These are phyloP conservation scores for Linum usitatissimum DNA, from an alignment of 345 rosid genomes.

Conservation along the genomic window DNA sequence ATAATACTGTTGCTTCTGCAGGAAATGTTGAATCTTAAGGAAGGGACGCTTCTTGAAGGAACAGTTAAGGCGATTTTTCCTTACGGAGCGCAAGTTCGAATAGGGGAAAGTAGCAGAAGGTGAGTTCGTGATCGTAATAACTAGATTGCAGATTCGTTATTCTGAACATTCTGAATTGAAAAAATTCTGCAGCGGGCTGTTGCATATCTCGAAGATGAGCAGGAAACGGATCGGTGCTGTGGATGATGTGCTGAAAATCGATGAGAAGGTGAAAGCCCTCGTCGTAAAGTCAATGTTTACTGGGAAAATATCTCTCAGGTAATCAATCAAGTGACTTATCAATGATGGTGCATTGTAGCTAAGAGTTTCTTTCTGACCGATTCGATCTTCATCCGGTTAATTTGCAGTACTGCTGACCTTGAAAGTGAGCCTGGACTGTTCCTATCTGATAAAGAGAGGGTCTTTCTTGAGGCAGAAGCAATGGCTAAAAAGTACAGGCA, in stretches of 20 bases:
- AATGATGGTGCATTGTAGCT: not conserved
- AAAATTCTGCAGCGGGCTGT: slow-evolving; percentile 51
- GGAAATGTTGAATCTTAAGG: slow-evolving; percentile 68
- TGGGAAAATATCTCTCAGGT: slow-evolving; percentile 85
- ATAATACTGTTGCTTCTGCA: slow-evolving; percentile 18
- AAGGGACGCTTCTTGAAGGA: slow-evolving; percentile 86
- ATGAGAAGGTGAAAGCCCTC: slow-evolving; percentile 63
- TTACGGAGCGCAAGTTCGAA: slow-evolving; percentile 81
- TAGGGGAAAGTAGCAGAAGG: slow-evolving; percentile 80
- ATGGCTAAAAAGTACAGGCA: slow-evolving; percentile 73
- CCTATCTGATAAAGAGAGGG: slow-evolving; percentile 65
- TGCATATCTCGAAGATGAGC: slow-evolving; percentile 78
- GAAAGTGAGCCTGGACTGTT: slow-evolving; percentile 87
- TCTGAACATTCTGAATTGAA: slow-evolving; percentile 4
- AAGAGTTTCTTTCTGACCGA: not conserved
- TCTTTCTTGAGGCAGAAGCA: slow-evolving; percentile 70
- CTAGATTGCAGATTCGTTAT: not conserved
- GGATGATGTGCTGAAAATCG: slow-evolving; percentile 52
- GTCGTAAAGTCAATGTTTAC: slow-evolving; percentile 67
- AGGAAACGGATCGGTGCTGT: slow-evolving; percentile 41
- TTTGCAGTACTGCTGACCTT: slow-evolving; percentile 65
- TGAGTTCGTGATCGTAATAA: slow-evolving; percentile 11
- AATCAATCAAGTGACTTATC: slow-evolving; percentile 9
- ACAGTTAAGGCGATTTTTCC: slow-evolving; percentile 63
- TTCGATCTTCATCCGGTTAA: not conserved